These are phyloP conservation scores for Epichloe scottii DNA, from an alignment of 2,329 filamentous ascomycete species.

Conservation along the genomic window DNA sequence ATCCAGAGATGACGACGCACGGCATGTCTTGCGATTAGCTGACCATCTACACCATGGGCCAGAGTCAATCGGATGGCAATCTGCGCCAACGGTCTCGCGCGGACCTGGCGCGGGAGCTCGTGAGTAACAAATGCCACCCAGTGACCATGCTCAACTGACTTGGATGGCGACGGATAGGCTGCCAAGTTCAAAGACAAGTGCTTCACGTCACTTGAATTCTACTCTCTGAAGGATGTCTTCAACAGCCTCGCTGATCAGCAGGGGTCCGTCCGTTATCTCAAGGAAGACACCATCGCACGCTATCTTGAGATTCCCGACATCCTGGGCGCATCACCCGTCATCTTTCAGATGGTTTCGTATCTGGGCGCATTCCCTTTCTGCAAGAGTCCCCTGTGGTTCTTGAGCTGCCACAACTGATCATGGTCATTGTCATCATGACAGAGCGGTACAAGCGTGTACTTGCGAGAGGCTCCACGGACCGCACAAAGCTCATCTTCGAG, in stretches of 20 bases:
- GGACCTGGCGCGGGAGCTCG: constrained; percentile 38
- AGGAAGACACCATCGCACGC: constrained; percentile 53
- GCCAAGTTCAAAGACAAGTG: constrained; percentile 54
- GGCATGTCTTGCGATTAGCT: constrained; percentile 12
- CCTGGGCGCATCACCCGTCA: constrained; percentile 50
- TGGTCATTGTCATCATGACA: constrained; percentile 61
- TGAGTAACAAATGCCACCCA: constrained; percentile 18
- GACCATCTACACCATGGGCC: constrained; percentile 32
- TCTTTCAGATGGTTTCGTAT: constrained; percentile 61
- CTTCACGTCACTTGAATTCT: constrained; percentile 59
- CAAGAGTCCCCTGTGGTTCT: constrained; percentile 58
- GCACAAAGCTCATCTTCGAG: constrained; percentile 54
- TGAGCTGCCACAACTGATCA: constrained; percentile 56
- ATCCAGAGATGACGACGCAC: neutral
- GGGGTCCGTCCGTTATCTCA: constrained; percentile 50
- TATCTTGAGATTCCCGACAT: constrained; percentile 65
- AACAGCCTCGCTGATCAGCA: constrained; percentile 53
- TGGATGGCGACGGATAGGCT: constrained; percentile 28
- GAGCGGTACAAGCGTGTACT: constrained; percentile 55
- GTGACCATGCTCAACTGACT: neutral
- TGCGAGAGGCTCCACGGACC: constrained; percentile 41
- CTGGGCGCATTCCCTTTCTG: constrained; percentile 61
- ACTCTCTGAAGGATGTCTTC: constrained; percentile 64
- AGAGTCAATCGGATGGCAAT: constrained; percentile 35
- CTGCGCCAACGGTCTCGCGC: constrained; percentile 34